Evolutionary conservation across 768 basidiomycete species (phyloP).

Genomic region (Boletales sp.): DNA sequence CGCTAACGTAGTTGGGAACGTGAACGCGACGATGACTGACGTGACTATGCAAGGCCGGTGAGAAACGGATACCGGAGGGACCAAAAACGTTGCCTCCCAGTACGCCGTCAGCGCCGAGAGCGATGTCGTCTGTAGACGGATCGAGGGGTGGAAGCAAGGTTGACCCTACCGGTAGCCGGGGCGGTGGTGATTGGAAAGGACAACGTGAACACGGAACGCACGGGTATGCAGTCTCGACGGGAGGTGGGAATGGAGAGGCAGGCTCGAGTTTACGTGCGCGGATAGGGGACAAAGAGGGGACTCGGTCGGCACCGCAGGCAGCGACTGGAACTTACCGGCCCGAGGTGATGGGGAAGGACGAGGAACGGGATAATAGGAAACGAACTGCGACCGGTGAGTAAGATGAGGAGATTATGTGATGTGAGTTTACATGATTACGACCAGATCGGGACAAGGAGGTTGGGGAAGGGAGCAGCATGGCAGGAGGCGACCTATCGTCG

Average conservation of each 20-base stretch:
- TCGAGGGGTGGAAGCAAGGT: conserved; percentile 38
- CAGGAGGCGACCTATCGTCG: conserved; percentile 35
- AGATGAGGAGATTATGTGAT: not conserved
- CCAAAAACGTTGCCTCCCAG: conserved; percentile 53
- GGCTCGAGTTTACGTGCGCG: conserved; percentile 49
- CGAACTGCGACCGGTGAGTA: conserved; percentile 63
- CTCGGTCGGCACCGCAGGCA: conserved; percentile 38
- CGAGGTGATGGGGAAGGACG: conserved; percentile 48
- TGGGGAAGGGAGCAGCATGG: conserved; percentile 33
- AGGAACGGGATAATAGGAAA: conserved; percentile 68
- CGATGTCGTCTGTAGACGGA: conserved; percentile 55
- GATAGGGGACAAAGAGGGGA: conserved; percentile 57
- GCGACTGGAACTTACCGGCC: conserved; percentile 42
- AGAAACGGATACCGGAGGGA: conserved; percentile 56
- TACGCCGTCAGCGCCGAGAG: conserved; percentile 68
- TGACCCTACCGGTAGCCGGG: conserved; percentile 34
- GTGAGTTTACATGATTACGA: conserved; percentile 3
- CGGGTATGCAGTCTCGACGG: conserved; percentile 16
- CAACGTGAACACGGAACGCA: conserved; percentile 33
- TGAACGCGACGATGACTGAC: conserved; percentile 5
- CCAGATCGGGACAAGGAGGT: conserved; percentile 65
- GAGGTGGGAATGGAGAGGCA: conserved; percentile 19
- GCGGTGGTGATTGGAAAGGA: conserved; percentile 51
- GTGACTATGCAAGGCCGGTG: conserved; percentile 35
- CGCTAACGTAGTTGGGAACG: conserved; percentile 10